phyloP scores from a whole-genome alignment of 2,329 filamentous ascomycete species.

The Knufia petricola region DNA sequence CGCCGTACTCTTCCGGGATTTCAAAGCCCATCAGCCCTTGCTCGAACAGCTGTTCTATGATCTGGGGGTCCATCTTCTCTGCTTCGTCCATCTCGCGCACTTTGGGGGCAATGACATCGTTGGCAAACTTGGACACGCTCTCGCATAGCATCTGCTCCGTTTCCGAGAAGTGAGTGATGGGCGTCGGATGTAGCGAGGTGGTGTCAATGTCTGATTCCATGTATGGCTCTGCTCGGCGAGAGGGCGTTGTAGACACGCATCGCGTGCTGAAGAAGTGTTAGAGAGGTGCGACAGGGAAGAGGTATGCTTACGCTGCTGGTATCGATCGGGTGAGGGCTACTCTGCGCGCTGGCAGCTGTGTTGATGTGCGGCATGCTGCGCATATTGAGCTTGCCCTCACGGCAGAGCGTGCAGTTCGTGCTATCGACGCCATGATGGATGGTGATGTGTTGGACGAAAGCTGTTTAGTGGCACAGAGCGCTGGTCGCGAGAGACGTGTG shows the following conservation, averaged over 20 bases:
- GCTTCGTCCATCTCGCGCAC: conserved; percentile 96
- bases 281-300: not conserved
- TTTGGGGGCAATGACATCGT: conserved; percentile 78
- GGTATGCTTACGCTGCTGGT: not conserved
- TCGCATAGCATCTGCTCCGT: conserved; percentile 83
- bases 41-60: conserved; percentile 93
- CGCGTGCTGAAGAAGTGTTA: conserved; percentile 10
- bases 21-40: conserved; percentile 96
- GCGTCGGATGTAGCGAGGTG: conserved; percentile 72
- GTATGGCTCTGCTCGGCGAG: conserved; percentile 25
- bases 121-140: conserved; percentile 80
- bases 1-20: conserved; percentile 93
- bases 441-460: not conserved
- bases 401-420: conserved; percentile 36
- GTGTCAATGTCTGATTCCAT: conserved; percentile 46
- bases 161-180: conserved; percentile 87
- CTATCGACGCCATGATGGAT: conserved; percentile 39
- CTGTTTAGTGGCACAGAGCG: not conserved
- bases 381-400: conserved; percentile 13
- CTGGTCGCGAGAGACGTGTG: too few species aligned
- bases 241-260: conserved; percentile 32
- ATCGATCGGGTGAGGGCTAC: not conserved
- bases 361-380: conserved; percentile 2
- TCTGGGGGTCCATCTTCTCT: conserved; percentile 77
- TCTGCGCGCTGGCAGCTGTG: not conserved